Evolutionary conservation across 768 basidiomycete genomes (phyloP).

Genomic region (Lentinula guzmanii): DNA sequence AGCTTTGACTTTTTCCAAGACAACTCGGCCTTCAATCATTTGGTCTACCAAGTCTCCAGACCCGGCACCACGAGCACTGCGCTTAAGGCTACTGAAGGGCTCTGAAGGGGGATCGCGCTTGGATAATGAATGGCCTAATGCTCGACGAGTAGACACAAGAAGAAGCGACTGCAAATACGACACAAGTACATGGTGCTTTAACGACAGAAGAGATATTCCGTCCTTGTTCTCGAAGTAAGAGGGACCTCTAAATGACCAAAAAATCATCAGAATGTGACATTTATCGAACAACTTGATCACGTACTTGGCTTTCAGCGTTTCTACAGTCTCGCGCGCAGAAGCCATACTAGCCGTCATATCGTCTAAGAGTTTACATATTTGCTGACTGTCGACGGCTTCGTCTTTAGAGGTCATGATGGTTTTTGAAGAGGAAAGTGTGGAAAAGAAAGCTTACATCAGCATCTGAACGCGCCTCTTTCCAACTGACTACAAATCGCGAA

Average conservation of each 20-base stretch:
- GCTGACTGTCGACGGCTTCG: neutral
- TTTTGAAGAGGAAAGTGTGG: neutral
- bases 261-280: neutral
- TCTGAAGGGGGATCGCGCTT: slow-evolving; percentile 41
- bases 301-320: neutral
- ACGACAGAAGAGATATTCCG: slow-evolving; percentile 86
- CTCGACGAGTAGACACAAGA: slow-evolving; percentile 65
- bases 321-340: slow-evolving; percentile 1
- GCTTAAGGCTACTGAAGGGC: slow-evolving; percentile 47
- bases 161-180: slow-evolving; percentile 82
- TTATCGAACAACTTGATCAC: neutral
- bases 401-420: neutral
- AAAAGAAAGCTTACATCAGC: neutral
- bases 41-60: slow-evolving; percentile 75
- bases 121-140: slow-evolving; percentile 57
- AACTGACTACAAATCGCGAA: neutral
- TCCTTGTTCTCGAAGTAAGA: slow-evolving; percentile 46
- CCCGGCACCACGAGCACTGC: slow-evolving; percentile 48
- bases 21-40: slow-evolving; percentile 72
- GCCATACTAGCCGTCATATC: slow-evolving; percentile 5
- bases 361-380: slow-evolving; percentile 3
- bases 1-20: slow-evolving; percentile 83
- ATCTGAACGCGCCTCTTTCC: neutral
- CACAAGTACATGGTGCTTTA: slow-evolving; percentile 81
- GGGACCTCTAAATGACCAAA: neutral